Conservation (phyloP, 2,329 filamentous ascomycete species). For the Epicoccum nigrum region DNA sequence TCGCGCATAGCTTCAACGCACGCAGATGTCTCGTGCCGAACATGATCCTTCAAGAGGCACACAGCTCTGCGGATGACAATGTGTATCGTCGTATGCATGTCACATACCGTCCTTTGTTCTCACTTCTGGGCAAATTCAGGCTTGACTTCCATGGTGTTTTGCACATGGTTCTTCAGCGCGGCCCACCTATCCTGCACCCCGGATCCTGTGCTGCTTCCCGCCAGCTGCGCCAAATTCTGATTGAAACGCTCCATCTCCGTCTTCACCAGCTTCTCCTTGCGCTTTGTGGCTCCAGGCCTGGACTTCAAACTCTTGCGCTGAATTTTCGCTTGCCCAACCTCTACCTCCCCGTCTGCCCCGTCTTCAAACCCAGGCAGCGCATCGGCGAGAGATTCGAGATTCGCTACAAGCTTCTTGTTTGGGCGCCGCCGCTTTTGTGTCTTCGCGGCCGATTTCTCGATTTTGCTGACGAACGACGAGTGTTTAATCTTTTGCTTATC, state of each 20-base stretch:
- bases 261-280: constrained; percentile 78
- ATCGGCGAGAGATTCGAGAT: constrained; percentile 76
- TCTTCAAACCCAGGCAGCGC: constrained; percentile 71
- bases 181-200: constrained; percentile 66
- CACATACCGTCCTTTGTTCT: background rate
- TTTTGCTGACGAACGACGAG: constrained; percentile 76
- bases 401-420: constrained; percentile 77
- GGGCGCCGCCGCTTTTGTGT: constrained; percentile 70
- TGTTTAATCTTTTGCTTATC: constrained; percentile 86
- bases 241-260: constrained; percentile 85
- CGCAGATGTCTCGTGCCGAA: too few species aligned
- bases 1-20: background rate
- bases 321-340: constrained; percentile 65
- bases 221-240: constrained; percentile 79
- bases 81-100: constrained; percentile 3
- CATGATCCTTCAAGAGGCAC: background rate
- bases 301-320: constrained; percentile 70
- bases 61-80: background rate
- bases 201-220: constrained; percentile 32
- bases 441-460: constrained; percentile 66
- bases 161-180: constrained; percentile 81
- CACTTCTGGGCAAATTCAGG: constrained; percentile 65
- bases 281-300: constrained; percentile 79
- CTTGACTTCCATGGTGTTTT: constrained; percentile 87
- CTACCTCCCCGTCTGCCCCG: constrained; percentile 37